Percentiles rank a stretch among this genome's conserved stretches.
Conservation (phyloP, 2,329 filamentous ascomycete genomes). For the Botrytis porri region DNA sequence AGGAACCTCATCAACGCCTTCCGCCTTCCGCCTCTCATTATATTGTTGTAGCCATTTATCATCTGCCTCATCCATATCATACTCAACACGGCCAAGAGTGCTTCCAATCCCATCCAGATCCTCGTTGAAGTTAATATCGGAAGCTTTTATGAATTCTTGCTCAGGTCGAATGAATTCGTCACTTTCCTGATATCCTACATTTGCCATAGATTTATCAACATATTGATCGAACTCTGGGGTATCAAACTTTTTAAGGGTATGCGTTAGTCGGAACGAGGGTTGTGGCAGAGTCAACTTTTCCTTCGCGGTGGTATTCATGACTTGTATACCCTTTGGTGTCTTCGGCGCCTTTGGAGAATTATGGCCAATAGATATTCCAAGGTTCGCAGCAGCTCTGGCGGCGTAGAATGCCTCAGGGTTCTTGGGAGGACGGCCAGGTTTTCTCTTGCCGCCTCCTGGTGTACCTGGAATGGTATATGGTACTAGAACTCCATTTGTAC, state of each 20-base stretch:
- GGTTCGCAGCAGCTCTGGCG: conserved; percentile 43
- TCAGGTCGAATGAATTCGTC: conserved; percentile 82
- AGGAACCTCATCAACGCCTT: conserved; percentile 78
- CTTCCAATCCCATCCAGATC: conserved; percentile 51
- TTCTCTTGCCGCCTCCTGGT: conserved; percentile 48
- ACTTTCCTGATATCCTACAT: conserved; percentile 92
- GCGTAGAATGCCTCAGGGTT: conserved; percentile 58
- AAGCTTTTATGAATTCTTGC: conserved; percentile 64
- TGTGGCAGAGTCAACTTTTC: conserved; percentile 75
- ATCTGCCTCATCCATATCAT: conserved; percentile 99
- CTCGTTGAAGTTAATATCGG: conserved; percentile 57
- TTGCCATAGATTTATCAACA: conserved; percentile 94
- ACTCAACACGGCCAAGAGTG: conserved; percentile 81
- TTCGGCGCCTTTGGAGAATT: conserved; percentile 43
- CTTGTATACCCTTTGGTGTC: conserved; percentile 66
- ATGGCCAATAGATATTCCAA: conserved; percentile 25
- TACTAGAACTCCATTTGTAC: conserved; percentile 29
- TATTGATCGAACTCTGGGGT: conserved; percentile 86
- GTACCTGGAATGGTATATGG: conserved; percentile 38
- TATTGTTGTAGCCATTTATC: conserved; percentile 90
- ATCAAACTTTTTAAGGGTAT: conserved; percentile 77
- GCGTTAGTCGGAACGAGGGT: conserved; percentile 71
- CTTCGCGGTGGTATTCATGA: conserved; percentile 75
- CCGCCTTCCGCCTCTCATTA: conserved; percentile 71
- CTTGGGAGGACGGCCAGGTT: conserved; percentile 63